Evolutionary conservation across 2,329 filamentous ascomycete genomes (phyloP), one percentile per base, ranked within the genome.

Genomic region (Scytalidium sp.): DNA sequence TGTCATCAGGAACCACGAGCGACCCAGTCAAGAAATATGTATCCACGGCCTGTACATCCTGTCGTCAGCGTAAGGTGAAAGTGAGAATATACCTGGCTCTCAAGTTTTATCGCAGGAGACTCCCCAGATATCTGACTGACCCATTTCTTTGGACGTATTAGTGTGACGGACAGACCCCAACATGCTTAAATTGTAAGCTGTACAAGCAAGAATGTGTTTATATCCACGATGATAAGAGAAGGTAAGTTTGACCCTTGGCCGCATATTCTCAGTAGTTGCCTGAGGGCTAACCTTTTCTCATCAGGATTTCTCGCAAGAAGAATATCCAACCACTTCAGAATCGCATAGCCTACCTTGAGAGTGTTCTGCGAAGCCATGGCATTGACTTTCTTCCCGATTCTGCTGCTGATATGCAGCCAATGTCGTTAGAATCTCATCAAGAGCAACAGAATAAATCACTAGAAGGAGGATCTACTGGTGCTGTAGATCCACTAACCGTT

Each of bases 151-250:
- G 44, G 32, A 36, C 13, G 5, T 13, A 15, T 4, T 40, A 46
- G 44, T 46, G 44, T 25, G 44, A 46, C 23, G 44, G 44, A 9
- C 25, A 46, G 22, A 20, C n/a, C 15, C 44, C 44, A 39, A 13
- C 27, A 19, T 46, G 44, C 22, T 46, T 36, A 19, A 46, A 39
- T 39, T 46, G 44, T 29, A 46, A 20, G 17, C 21, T 46, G 25
- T 46, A 46, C 25, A 40, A 46, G 9, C 44, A 46, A 15, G n/a
- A 36, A 25, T 46, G 44, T 20, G 19, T 39, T 21, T 46, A 46
- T 22, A 39, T 21, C 15, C 44, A 39, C 25, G 19, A 19, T 15
- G 44, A 46, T 21, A 39, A 40, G 25, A 17, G 44, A 19, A 46
- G 25, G 44, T 46, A 19, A 45, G 21, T 15, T 27, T 19, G 13